phyloP scores from a whole-genome alignment of 2,329 filamentous ascomycete species.

The Botrytis pseudocinerea region DNA sequence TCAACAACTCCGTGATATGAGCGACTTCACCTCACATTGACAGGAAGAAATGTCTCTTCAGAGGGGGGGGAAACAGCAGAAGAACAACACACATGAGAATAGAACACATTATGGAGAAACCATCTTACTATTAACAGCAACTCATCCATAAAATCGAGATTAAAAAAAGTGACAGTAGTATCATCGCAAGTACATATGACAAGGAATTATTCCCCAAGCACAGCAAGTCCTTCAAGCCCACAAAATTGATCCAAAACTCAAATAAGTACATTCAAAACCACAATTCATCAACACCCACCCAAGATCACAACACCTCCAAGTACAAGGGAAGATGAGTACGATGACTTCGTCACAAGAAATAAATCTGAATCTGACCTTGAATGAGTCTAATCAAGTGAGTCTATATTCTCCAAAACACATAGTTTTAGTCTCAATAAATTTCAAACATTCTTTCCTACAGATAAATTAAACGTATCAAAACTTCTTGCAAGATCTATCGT shows the following conservation, averaged over 20 bases:
- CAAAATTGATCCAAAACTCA: neutral
- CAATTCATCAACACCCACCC: neutral
- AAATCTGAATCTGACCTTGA: neutral
- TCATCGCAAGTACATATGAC: neutral
- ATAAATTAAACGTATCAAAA: neutral
- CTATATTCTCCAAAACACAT: too few relatives aligned
- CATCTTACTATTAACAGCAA: neutral
- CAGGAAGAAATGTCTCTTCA: neutral
- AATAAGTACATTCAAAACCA: neutral
- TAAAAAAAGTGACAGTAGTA: neutral
- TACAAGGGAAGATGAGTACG: neutral
- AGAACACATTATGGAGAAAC: accelerated
- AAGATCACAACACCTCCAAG: neutral
- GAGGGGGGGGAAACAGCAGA: accelerated
- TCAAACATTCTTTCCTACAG: too few relatives aligned
- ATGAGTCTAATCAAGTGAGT: too few relatives aligned
- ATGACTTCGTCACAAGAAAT: too few relatives aligned
- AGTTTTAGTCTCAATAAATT: accelerated
- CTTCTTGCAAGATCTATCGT: too few relatives aligned
- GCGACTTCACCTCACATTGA: neutral
- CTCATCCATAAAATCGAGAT: neutral
- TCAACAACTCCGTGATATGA: accelerated
- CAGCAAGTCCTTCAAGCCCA: neutral
- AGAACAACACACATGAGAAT: neutral
- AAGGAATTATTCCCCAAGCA: neutral